These are phyloP conservation scores for Mortierella sp. DNA, from an alignment of 371 early-diverging fungal species.

Conservation along the genomic window DNA sequence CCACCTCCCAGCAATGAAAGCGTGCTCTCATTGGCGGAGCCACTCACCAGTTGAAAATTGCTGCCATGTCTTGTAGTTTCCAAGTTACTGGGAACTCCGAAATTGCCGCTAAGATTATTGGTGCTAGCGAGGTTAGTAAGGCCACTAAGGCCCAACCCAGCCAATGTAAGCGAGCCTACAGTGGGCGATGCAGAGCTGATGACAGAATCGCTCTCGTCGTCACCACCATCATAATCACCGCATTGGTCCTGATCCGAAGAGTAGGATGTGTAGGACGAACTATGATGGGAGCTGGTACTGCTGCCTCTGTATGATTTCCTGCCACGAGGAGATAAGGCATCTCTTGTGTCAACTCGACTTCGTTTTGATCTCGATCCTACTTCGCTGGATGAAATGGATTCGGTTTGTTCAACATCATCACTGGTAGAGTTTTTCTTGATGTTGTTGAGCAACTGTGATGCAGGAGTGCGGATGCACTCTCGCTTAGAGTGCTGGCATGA, in stretches of 20 bases:
- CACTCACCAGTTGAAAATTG: not conserved
- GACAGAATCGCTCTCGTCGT: not conserved
- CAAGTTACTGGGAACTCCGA: not conserved
- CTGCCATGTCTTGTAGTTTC: not conserved
- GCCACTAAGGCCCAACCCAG: conserved; percentile 23
- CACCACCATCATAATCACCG: not conserved
- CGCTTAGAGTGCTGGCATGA: conserved; percentile 57
- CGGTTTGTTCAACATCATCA: conserved; percentile 3
- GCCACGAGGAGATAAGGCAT: conserved; percentile 25
- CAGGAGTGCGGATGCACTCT: conserved; percentile 54
- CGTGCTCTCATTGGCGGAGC: too few relatives aligned
- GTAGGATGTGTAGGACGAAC: conserved; percentile 35
- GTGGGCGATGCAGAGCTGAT: conserved; percentile 16
- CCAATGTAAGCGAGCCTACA: conserved; percentile 21
- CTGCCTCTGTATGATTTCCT: conserved; percentile 41
- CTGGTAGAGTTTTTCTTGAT: not conserved
- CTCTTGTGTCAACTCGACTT: conserved; percentile 19
- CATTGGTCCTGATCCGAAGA: conserved; percentile 29
- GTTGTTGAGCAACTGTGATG: conserved; percentile 35
- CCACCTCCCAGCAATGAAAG: not conserved
- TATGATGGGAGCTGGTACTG: conserved; percentile 38
- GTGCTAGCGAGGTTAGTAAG: not conserved
- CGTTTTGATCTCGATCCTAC: conserved; percentile 33
- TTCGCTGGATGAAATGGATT: not conserved
- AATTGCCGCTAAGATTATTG: not conserved